Percentiles rank a stretch among this genome's conserved stretches.
These are phyloP conservation scores for Cladobotryum mycophilum DNA, from an alignment of 2,329 filamentous ascomycete species.

Conservation along the genomic window DNA sequence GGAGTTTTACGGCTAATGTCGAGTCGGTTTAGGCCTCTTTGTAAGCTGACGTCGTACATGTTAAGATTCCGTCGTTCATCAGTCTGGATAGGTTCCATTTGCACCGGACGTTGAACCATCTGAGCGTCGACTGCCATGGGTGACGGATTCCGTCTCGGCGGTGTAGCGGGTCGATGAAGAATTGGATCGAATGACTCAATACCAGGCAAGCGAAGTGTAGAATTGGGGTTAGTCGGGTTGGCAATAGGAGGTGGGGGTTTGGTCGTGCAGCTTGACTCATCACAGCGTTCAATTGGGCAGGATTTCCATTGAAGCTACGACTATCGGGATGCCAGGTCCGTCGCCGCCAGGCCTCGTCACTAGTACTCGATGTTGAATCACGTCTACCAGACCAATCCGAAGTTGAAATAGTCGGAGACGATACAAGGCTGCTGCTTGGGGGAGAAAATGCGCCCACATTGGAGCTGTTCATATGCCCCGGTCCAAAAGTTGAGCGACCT, in stretches of 20 bases:
- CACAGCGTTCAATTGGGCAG: conserved; percentile 69
- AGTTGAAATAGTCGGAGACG: conserved; percentile 60
- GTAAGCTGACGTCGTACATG: conserved; percentile 60
- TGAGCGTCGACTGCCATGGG: conserved; percentile 70
- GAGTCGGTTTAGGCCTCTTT: conserved; percentile 59
- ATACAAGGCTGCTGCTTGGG: conserved; percentile 51
- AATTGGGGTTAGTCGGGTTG: conserved; percentile 46
- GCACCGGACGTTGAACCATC: conserved; percentile 28
- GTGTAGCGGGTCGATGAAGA: conserved; percentile 55
- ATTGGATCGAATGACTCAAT: conserved; percentile 88
- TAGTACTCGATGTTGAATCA: conserved; percentile 55
- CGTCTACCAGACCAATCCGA: conserved; percentile 54
- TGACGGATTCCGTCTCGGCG: conserved; percentile 59
- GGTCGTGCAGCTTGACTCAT: conserved; percentile 59
- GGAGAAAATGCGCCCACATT: conserved; percentile 49
- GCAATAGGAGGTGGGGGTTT: conserved; percentile 46
- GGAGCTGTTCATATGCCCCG: conserved; percentile 50
- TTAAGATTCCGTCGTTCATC: conserved; percentile 47
- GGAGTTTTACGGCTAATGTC: conserved; percentile 53
- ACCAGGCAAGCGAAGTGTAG: conserved; percentile 67
- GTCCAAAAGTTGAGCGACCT: conserved; percentile 48
- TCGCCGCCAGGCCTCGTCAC: conserved; percentile 73
- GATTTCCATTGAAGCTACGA: conserved; percentile 54
- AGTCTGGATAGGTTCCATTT: conserved; percentile 24
- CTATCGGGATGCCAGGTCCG: conserved; percentile 89